Percentiles rank a stretch among this genome's conserved stretches.
These are phyloP conservation scores for Panicum miliaceum DNA, from an alignment of 176 grass and related monocot genomes.

Conservation along the genomic window DNA sequence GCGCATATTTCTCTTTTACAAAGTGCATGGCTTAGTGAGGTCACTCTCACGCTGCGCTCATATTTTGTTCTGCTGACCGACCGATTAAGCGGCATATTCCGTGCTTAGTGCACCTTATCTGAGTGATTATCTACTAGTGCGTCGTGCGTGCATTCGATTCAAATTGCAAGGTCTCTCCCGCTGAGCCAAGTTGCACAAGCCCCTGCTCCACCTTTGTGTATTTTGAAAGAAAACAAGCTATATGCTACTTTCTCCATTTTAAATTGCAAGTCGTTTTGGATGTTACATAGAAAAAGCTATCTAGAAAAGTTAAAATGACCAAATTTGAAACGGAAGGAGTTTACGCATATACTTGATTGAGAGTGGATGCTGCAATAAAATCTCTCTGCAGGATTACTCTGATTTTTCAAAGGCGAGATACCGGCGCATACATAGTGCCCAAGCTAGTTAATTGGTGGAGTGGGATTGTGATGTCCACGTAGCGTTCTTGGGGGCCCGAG, in stretches of 20 bases:
- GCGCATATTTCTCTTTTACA: neutral
- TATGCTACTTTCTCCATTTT: too few species aligned
- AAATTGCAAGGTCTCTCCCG: conserved; percentile 26
- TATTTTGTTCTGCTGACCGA: conserved; percentile 45
- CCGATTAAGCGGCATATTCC: conserved; percentile 44
- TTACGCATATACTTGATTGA: neutral
- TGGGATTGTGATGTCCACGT: neutral
- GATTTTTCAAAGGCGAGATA: neutral
- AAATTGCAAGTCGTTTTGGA: too few species aligned
- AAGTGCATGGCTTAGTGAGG: conserved; percentile 26
- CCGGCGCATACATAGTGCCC: neutral
- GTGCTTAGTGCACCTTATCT: conserved; percentile 42
- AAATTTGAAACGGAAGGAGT: too few species aligned
- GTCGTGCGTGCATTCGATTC: neutral
- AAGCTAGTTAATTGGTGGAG: neutral
- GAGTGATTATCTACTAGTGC: conserved; percentile 1
- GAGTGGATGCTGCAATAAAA: conserved; percentile 20
- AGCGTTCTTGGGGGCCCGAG: conserved; percentile 19
- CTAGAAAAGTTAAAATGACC: too few species aligned
- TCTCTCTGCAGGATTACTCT: conserved; percentile 10
- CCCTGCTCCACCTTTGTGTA: neutral
- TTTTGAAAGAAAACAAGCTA: neutral
- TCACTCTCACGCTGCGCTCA: conserved; percentile 47
- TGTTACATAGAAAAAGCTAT: too few species aligned
- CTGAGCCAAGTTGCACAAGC: neutral